Evolutionary conservation across 1,284 basidiomycete genomes (phyloP).

Genomic region (Apiotrichum montevideense): DNA sequence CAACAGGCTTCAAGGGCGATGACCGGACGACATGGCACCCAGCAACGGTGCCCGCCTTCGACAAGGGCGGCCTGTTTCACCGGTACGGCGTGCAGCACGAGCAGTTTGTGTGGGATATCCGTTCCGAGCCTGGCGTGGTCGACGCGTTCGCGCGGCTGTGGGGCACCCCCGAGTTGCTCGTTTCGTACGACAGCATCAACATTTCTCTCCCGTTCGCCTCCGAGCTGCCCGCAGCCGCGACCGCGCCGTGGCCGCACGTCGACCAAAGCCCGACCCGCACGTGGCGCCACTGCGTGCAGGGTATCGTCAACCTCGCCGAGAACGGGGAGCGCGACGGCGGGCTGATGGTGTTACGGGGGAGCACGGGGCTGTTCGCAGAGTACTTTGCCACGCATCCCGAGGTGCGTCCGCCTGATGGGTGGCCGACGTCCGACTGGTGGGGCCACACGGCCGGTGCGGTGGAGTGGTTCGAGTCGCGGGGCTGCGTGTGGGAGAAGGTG

Average conservation of each 20-base stretch:
- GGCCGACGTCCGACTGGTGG: conserved; percentile 37
- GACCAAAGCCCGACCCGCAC: conserved; percentile 41
- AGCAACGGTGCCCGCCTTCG: conserved; percentile 39
- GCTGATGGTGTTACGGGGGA: conserved; percentile 44
- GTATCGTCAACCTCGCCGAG: conserved; percentile 42
- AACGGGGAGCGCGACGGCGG: conserved; percentile 48
- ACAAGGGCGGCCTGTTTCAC: conserved; percentile 35
- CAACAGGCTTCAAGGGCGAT: conserved; percentile 40
- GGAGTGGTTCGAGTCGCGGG: conserved; percentile 37
- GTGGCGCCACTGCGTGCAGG: conserved; percentile 45
- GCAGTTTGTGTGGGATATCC: conserved; percentile 45
- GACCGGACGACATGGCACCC: conserved; percentile 41
- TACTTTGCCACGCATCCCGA: conserved; percentile 39
- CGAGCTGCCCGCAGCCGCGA: conserved; percentile 20
- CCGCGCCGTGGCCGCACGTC: conserved; percentile 42
- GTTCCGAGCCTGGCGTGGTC: conserved; percentile 36
- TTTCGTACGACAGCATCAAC: conserved; percentile 42
- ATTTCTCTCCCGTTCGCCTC: conserved; percentile 38
- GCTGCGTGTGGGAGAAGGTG: conserved; percentile 36
- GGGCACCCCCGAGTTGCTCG: conserved; percentile 45
- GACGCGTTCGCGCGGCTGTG: conserved; percentile 41
- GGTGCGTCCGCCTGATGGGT: conserved; percentile 36
- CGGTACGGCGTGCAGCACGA: conserved; percentile 38
- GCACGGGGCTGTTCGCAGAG: conserved; percentile 35
- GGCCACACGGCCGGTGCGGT: conserved; percentile 29